Conservation (phyloP, 2,329 filamentous ascomycete genomes). For the Stemphylium lycopersici region DNA sequence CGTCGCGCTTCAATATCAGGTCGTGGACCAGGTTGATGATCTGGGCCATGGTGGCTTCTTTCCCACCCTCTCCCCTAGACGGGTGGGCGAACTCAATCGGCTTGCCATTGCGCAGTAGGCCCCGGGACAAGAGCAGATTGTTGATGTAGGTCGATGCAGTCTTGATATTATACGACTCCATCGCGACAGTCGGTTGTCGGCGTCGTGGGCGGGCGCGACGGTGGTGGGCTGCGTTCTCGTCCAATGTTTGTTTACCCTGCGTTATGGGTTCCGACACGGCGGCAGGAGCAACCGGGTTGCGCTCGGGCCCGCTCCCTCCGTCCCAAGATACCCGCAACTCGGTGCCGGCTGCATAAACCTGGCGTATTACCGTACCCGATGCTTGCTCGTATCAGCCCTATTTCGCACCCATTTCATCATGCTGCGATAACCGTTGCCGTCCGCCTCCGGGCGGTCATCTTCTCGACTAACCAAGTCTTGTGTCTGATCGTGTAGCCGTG, state of each 20-base stretch:
- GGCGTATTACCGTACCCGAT: neutral
- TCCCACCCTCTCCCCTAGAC: constrained; percentile 65
- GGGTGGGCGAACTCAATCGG: constrained; percentile 83
- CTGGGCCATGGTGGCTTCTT: constrained; percentile 75
- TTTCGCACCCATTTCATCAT: neutral
- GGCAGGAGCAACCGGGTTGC: constrained; percentile 12
- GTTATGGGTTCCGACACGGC: constrained; percentile 7
- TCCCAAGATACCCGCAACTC: neutral
- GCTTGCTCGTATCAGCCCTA: neutral
- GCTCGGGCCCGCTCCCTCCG: constrained; percentile 6
- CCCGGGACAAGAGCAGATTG: constrained; percentile 68
- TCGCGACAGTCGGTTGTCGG: constrained; percentile 38
- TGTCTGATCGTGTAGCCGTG: neutral
- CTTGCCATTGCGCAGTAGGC: constrained; percentile 67
- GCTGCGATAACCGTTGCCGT: neutral
- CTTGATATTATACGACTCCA: constrained; percentile 61
- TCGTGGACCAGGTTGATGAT: constrained; percentile 96
- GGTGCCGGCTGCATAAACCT: neutral
- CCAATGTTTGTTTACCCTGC: constrained; percentile 23
- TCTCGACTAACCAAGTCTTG: neutral
- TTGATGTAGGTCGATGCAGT: constrained; percentile 69
- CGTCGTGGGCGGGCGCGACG: constrained; percentile 13
- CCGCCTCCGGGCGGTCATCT: neutral
- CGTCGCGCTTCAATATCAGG: constrained; percentile 85
- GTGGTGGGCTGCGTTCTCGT: constrained; percentile 1